Conservation (phyloP, 805 yeast species). For the Metschnikowia colocasiae region DNA sequence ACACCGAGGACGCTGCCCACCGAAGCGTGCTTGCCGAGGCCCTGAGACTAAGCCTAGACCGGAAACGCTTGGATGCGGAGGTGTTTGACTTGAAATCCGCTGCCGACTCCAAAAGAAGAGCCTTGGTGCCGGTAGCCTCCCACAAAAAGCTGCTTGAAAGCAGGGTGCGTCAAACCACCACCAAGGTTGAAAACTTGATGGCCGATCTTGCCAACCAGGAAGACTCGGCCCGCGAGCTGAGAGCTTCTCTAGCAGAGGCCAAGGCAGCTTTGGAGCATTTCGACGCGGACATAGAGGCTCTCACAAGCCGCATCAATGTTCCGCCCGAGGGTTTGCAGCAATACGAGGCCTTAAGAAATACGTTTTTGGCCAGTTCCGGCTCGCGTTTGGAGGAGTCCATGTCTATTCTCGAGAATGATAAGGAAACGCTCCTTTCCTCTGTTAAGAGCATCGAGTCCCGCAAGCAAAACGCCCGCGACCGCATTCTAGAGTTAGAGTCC, state of each 20-base stretch:
- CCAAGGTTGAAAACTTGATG: slow-evolving; percentile 47
- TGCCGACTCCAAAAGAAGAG: slow-evolving; percentile 45
- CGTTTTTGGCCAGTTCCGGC: slow-evolving; percentile 54
- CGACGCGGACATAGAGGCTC: slow-evolving; percentile 21
- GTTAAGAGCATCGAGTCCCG: slow-evolving; percentile 26
- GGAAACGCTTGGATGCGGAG: slow-evolving; percentile 38
- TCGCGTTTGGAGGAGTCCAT: slow-evolving; percentile 53
- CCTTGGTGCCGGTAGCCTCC: slow-evolving; percentile 60
- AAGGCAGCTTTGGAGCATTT: slow-evolving; percentile 30
- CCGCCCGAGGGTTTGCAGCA: slow-evolving; percentile 51
- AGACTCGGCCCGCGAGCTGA: slow-evolving; percentile 26
- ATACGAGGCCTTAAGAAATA: slow-evolving; percentile 56
- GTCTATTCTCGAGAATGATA: slow-evolving; percentile 39
- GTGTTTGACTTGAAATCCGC: slow-evolving; percentile 34
- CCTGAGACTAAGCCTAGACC: slow-evolving; percentile 43
- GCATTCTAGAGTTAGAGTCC: slow-evolving; percentile 39
- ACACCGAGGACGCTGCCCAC: slow-evolving; percentile 26
- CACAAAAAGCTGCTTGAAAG: slow-evolving; percentile 46
- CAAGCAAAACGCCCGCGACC: slow-evolving; percentile 34
- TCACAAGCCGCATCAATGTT: slow-evolving; percentile 26
- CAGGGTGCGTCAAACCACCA: slow-evolving; percentile 45
- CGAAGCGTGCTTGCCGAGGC: slow-evolving; percentile 35
- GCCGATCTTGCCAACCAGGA: slow-evolving; percentile 54
- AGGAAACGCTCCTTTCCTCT: slow-evolving; percentile 36
- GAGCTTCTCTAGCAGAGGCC: background rate